A percentile compares a stretch with the other conserved stretches of the same genome.
These are phyloP conservation scores for Striga hermonthica DNA, from an alignment of 305 asterid genomes.

Conservation along the genomic window DNA sequence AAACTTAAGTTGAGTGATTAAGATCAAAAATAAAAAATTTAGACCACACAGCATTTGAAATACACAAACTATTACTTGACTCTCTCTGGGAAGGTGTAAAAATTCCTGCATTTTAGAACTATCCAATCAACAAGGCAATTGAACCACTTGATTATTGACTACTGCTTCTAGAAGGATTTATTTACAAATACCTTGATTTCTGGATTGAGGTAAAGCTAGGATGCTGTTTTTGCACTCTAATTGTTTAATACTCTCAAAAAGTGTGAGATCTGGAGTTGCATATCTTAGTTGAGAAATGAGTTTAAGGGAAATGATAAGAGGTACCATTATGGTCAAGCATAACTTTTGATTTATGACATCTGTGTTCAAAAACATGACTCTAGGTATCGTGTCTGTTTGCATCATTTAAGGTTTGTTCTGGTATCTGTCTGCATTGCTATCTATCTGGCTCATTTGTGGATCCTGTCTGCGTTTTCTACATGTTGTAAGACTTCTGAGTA, in stretches of 20 bases:
- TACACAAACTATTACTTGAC: too few species aligned
- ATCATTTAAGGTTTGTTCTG: neutral
- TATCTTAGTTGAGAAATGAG: neutral
- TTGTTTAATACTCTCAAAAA: too few species aligned
- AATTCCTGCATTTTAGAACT: too few species aligned
- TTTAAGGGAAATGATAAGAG: neutral
- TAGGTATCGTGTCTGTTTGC: neutral
- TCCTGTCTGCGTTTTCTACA: neutral
- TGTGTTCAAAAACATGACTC: conserved; percentile 1
- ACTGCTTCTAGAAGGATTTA: too few species aligned
- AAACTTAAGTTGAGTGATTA: neutral
- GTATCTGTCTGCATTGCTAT: neutral
- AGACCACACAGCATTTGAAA: neutral
- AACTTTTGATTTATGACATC: neutral
- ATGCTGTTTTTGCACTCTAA: too few species aligned
- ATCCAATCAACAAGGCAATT: too few species aligned
- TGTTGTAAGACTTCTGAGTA: neutral
- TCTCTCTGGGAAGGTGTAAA: too few species aligned
- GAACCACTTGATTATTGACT: too few species aligned
- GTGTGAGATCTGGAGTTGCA: neutral
- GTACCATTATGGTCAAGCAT: neutral
- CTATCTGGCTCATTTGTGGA: neutral
- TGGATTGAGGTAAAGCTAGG: too few species aligned
- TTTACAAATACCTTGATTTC: too few species aligned
- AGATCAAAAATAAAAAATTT: neutral